Percentiles rank a stretch among this genome's conserved stretches.
Evolutionary conservation across 192 early-diverging fungal genomes (phyloP).

Genomic region (Coemansia sp.): DNA sequence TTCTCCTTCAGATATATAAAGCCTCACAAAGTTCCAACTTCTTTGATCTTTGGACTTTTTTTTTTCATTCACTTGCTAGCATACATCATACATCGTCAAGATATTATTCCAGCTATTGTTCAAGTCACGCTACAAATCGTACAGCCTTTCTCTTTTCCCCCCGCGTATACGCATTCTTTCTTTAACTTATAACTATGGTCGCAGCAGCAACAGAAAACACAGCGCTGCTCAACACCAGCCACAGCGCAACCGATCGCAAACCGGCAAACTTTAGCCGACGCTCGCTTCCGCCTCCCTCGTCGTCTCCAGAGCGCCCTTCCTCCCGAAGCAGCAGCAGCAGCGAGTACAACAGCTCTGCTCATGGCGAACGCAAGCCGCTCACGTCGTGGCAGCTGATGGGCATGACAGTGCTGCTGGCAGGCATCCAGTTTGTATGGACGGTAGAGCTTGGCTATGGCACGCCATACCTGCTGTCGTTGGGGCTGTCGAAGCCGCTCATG

Average conservation of each 20-base stretch:
- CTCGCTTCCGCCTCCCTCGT: neutral
- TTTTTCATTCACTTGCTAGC: neutral
- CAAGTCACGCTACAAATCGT: neutral
- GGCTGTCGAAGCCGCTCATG: slow-evolving; percentile 76
- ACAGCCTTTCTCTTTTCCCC: neutral
- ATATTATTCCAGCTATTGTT: no score
- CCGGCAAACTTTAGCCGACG: slow-evolving; percentile 12
- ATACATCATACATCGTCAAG: no score
- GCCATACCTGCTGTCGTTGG: slow-evolving; percentile 80
- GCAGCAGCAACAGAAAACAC: slow-evolving; percentile 20
- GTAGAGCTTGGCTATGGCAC: slow-evolving; percentile 68
- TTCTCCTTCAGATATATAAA: slow-evolving; percentile 1
- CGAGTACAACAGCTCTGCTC: neutral
- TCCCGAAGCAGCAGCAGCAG: slow-evolving; percentile 2
- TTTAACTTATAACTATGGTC: slow-evolving; percentile 3
- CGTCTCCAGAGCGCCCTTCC: neutral
- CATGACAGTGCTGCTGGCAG: slow-evolving; percentile 52
- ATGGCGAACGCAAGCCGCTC: slow-evolving; percentile 26
- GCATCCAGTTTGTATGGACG: slow-evolving; percentile 57
- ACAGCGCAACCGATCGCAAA: slow-evolving; percentile 5
- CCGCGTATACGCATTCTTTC: neutral
- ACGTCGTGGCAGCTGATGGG: slow-evolving; percentile 28
- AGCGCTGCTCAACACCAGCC: slow-evolving; percentile 10
- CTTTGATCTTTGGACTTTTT: neutral
- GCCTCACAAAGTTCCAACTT: slow-evolving; percentile 1